Evolutionary conservation across 2,329 filamentous ascomycete species (phyloP).

Genomic region (Ascochyta koolunga): DNA sequence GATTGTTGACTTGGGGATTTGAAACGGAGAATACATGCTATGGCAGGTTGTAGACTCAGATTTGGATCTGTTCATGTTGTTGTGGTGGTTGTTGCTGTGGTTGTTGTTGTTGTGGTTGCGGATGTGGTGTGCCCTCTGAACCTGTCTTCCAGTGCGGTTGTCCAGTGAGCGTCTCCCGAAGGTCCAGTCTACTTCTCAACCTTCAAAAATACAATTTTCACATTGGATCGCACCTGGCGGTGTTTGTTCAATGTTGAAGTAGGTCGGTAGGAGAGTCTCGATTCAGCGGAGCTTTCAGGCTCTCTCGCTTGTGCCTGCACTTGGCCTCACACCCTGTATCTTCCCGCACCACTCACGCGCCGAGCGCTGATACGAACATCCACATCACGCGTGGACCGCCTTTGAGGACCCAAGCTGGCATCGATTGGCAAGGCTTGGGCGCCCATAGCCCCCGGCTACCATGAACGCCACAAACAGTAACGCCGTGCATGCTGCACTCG

Average conservation of each 20-base stretch:
- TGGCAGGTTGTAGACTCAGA: too few species aligned
- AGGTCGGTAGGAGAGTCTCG: not conserved
- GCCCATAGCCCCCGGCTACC: conserved; percentile 14
- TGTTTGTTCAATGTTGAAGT: not conserved
- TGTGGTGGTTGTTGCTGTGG: too few species aligned
- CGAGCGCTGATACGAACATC: not conserved
- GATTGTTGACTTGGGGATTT: not conserved
- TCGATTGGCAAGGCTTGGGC: conserved; percentile 19
- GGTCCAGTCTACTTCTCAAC: not conserved
- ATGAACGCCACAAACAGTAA: conserved; percentile 14
- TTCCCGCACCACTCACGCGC: not conserved
- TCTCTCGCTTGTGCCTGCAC: conserved; percentile 12
- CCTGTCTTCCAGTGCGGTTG: not conserved
- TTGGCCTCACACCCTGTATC: conserved; percentile 6
- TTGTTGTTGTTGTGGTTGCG: not conserved
- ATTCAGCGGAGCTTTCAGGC: not conserved
- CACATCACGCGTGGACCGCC: conserved; percentile 9
- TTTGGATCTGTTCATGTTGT: too few species aligned
- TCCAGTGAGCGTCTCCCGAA: not conserved
- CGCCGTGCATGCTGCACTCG: conserved; percentile 1
- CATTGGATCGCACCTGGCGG: not conserved
- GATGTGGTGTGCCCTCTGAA: not conserved
- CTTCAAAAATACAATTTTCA: not conserved
- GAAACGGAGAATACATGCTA: too few species aligned
- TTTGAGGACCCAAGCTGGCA: conserved; percentile 4